A percentile compares a stretch with the other conserved stretches of the same genome.
phyloP scores from a whole-genome alignment of 345 rosid species.

The Durio zibethinus region DNA sequence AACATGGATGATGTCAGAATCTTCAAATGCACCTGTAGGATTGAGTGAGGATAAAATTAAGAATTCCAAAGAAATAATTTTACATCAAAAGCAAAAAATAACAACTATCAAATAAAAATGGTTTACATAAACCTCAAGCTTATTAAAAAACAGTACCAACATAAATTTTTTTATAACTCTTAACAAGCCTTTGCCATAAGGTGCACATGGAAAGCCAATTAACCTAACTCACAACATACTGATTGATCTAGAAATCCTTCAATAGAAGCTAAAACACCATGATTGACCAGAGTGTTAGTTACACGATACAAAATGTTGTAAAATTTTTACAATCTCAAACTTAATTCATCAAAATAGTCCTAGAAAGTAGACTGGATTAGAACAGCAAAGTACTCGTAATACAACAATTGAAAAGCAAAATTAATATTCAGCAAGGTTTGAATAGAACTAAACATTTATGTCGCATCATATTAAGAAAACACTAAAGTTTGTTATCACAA shows the following conservation, averaged over 20 bases:
- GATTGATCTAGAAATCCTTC: neutral
- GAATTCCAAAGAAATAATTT: neutral
- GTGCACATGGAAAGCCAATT: neutral
- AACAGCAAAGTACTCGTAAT: neutral
- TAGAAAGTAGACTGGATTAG: neutral
- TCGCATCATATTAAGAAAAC: neutral
- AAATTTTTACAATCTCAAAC: neutral
- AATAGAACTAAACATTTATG: neutral
- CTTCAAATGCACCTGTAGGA: constrained; percentile 85
- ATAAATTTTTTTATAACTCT: neutral
- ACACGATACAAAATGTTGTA: neutral
- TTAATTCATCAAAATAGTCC: neutral
- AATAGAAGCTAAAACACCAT: neutral
- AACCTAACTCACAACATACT: neutral
- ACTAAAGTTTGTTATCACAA: neutral
- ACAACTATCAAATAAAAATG: neutral
- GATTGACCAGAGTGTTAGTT: neutral
- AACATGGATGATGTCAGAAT: constrained; percentile 90
- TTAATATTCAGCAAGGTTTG: neutral
- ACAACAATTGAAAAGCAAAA: neutral
- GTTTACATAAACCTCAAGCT: neutral
- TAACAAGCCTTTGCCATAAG: neutral
- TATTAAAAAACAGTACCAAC: neutral
- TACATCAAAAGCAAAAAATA: neutral
- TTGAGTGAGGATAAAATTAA: neutral